Evolutionary conservation across 495 filamentous ascomycete genomes (phyloP), one percentile per base, ranked within the genome.

Genomic region (Tuber borchii): DNA sequence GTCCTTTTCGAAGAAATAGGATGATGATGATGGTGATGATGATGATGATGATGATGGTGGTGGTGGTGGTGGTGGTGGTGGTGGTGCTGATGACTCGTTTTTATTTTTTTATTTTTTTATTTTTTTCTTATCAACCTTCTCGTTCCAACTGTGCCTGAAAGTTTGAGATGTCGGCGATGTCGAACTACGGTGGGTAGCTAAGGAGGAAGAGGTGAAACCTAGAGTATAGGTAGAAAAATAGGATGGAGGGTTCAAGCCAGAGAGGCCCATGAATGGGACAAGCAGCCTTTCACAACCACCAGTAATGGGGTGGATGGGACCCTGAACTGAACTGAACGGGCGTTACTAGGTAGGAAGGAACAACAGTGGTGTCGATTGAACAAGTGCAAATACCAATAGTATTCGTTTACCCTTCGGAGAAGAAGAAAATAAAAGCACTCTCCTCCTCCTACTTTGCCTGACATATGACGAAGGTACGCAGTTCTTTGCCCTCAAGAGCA

Each of bases 101-200:
- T 65, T 65, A 7, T 31, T 31, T 56, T n/a, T 22, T 48, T 37
- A 37, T 26, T 34, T 34, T 31, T 65, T 65, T 65, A 17, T 34
- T 34, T 65, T 65, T 34, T 65, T n/a, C 56, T 65, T 65, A 65
- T 65, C 56, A 65, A 34, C 14, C 56, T 19, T 34, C 14, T 0
- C 4, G 56, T 19, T 31, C 56, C 56, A 65, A 65, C 56, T 65
- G 56, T 65, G 56, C 56, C 56, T 65, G 56, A 31, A 65, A 65
- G 56, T 65, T 65, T 65, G 56, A 65, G 56, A 65, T 65, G 56
- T 34, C 56, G 56, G 56, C 56, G 56, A 65, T 65, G 56, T 65
- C 56, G 56, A 34, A 34, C 56, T 34, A 34, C 56, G 26, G 51
- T 34, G 31, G 56, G 56, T 65, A 65, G 26, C 56, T 65, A 17